phyloP scores from a whole-genome alignment of 192 early-diverging fungal species.

The Neocallimastix lanati region DNA sequence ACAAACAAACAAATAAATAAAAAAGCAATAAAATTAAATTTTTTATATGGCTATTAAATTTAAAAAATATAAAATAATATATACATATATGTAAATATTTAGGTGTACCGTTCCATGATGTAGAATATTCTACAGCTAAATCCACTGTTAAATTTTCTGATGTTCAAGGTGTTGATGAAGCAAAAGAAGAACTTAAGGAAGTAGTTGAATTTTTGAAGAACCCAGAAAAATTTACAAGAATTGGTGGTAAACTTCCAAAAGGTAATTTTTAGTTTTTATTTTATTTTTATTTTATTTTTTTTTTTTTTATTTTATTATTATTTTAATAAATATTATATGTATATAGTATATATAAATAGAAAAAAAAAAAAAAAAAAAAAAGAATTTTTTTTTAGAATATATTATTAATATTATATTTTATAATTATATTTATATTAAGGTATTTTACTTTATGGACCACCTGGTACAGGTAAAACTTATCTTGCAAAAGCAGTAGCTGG shows the following conservation, averaged over 20 bases:
- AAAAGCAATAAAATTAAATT: too few species aligned
- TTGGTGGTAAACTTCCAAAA: constrained; percentile 91
- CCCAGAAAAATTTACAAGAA: constrained; percentile 71
- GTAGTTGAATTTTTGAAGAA: constrained; percentile 89
- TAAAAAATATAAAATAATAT: not conserved
- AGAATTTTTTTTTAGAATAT: not conserved
- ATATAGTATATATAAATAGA: too few species aligned
- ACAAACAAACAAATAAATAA: too few species aligned
- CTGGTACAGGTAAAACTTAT: constrained; percentile 95
- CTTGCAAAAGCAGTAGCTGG: constrained; percentile 91
- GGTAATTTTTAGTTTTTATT: constrained; percentile 32
- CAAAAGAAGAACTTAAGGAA: constrained; percentile 92
- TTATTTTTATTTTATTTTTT: too few species aligned
- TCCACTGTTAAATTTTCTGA: not conserved
- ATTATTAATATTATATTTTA: too few species aligned
- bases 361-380: too few species aligned
- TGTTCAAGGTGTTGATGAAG: constrained; percentile 74
- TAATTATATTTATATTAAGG: too few species aligned
- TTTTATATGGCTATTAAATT: too few species aligned
- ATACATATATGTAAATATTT: not conserved
- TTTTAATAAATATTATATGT: too few species aligned
- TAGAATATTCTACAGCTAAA: not conserved
- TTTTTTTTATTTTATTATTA: too few species aligned
- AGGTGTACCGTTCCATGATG: not conserved
- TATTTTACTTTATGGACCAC: constrained; percentile 48